Base-by-base conservation (phyloP, 768 basidiomycete genomes). In the Tylopilus sp. region DNA sequence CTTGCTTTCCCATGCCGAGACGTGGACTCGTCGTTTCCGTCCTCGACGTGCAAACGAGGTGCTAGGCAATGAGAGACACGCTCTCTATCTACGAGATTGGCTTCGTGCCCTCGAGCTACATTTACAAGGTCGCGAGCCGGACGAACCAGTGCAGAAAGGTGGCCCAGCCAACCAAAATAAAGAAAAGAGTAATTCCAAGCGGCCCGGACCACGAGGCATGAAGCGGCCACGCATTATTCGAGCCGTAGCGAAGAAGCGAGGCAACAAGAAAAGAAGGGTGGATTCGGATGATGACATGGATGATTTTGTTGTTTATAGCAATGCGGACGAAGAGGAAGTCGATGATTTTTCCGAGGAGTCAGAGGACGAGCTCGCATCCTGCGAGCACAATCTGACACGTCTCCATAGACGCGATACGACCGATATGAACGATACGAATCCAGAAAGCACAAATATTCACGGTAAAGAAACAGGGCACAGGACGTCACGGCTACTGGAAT, bases 81-180 rank as follows among this genome's bases (percentile, higher is more conserved):
- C 91, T 1, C 58, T 74, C 23, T 89, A 85, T 67, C 73, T 95
- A 48, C 80, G 86, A 35, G 80, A 87, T 45, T 95, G 92, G 92
- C 74, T 95, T 43, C 68, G 69, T 22, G 82, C 86, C n/a, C 76
- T 90, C 12, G 79, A 81, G 55, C 59, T 92, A 21, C 78, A 80
- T n/a, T 67, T 78, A 18, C 58, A 40, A 33, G 52, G 42, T 44
- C 30, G 45, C 36, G 43, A 38, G 18, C 36, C 54, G 47, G 52
- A 48, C 49, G 46, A 49, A 43, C 47, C 48, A 3, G 38, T 25
- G 25, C 15, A 17, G 22, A 47, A 48, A 41, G 39, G 25, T 41
- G 33, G 3, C 33, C 5, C 33, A 8, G 30, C 41, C 18, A 47
- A 35, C 49, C 46, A 18, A 55, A 51, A 52, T 55, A 52, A 54